Conservation (phyloP, 176 grass and related monocot species). For the Aegilops speltoides region DNA sequence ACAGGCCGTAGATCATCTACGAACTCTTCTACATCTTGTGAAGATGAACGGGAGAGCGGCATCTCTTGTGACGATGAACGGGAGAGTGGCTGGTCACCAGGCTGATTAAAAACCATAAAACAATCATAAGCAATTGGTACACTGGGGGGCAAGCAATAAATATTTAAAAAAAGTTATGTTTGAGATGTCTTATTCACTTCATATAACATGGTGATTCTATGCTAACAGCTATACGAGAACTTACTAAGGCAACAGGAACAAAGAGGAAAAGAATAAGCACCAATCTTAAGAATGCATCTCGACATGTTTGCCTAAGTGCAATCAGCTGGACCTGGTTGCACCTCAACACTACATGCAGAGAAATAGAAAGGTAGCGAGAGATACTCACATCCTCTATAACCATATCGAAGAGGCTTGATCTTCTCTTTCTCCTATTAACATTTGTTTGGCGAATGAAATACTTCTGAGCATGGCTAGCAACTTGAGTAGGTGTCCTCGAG, state of each 20-base stretch:
- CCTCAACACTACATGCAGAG: neutral
- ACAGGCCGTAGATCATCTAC: conserved; percentile 18
- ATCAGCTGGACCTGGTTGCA: neutral
- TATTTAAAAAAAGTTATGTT: neutral
- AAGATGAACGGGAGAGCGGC: conserved; percentile 13
- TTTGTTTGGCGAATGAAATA: conserved; percentile 70
- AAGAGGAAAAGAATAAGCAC: neutral
- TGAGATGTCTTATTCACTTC: neutral
- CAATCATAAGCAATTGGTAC: neutral
- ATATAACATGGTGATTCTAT: neutral
- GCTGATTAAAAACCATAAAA: conserved; percentile 25
- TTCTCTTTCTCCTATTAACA: conserved; percentile 55
- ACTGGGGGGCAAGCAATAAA: neutral
- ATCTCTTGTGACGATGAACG: conserved; percentile 47
- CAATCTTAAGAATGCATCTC: neutral
- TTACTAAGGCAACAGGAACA: neutral
- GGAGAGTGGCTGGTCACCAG: conserved; percentile 31
- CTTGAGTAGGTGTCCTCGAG: conserved; percentile 72
- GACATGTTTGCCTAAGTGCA: neutral
- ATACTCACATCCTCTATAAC: conserved; percentile 51
- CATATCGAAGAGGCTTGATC: conserved; percentile 73
- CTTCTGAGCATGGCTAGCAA: conserved; percentile 77
- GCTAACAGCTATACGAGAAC: neutral
- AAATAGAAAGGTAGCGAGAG: neutral
- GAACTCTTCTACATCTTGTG: conserved; percentile 50